Evolutionary conservation across 768 basidiomycete species (phyloP).

Genomic region (Pulveroboletus sp.): DNA sequence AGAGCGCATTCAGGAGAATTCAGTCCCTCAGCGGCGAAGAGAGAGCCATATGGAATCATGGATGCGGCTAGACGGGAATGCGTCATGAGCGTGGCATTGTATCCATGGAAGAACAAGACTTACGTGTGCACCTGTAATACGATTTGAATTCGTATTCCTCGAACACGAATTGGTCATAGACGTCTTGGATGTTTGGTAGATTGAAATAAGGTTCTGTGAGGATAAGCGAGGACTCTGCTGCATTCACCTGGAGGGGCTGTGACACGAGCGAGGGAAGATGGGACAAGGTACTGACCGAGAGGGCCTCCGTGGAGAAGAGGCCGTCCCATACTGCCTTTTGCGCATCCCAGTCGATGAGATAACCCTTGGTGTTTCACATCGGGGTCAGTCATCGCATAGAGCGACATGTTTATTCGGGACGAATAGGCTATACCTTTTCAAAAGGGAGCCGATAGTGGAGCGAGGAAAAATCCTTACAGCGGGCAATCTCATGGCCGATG

Average conservation of each 20-base stretch:
- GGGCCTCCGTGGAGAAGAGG: conserved; percentile 66
- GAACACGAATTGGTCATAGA: conserved; percentile 93
- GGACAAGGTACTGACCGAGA: conserved; percentile 46
- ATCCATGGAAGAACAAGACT: conserved; percentile 30
- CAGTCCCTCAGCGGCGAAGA: conserved; percentile 51
- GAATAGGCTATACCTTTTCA: conserved; percentile 58
- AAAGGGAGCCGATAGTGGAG: conserved; percentile 81
- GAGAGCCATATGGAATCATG: conserved; percentile 64
- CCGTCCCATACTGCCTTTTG: conserved; percentile 95
- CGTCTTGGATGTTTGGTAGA: conserved; percentile 83
- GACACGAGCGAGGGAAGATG: conserved; percentile 2
- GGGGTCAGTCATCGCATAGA: conserved; percentile 9
- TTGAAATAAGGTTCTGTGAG: conserved; percentile 96
- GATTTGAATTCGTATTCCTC: conserved; percentile 93
- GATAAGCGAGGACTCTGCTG: conserved; percentile 66
- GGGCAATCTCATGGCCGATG: conserved; percentile 78
- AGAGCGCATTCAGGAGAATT: conserved; percentile 73
- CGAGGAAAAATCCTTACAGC: conserved; percentile 75
- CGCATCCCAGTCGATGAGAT: conserved; percentile 91
- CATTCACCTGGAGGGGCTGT: conserved; percentile 53
- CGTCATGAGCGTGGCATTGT: conserved; percentile 19
- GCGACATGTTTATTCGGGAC: not conserved
- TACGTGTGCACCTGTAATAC: conserved; percentile 79
- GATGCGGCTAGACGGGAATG: conserved; percentile 59
- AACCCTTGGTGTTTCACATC: conserved; percentile 55